phyloP scores from a whole-genome alignment of 495 filamentous ascomycete genomes.

The Lasiosphaeria ovina region DNA sequence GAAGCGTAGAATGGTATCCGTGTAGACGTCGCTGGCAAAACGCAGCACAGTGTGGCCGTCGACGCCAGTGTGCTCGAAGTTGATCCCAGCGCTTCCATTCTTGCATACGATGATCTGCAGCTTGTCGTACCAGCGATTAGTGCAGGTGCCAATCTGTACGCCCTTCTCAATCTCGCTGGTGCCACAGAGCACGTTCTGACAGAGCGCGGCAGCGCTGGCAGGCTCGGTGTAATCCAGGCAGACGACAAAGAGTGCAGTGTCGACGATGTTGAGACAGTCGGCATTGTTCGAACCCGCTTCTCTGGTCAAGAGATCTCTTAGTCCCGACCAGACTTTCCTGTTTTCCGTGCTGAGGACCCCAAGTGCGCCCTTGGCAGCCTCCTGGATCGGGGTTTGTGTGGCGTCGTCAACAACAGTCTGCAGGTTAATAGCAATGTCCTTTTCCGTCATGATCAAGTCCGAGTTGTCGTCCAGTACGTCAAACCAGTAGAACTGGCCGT shows the following conservation, averaged over 20 bases:
- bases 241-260: constrained; percentile 88
- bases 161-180: constrained; percentile 88
- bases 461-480: constrained; percentile 93
- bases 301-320: constrained; percentile 84
- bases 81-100: constrained; percentile 97
- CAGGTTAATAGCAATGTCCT: constrained; percentile 87
- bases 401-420: constrained; percentile 92
- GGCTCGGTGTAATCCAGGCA: constrained; percentile 93
- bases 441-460: constrained; percentile 96
- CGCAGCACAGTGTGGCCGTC: constrained; percentile 96
- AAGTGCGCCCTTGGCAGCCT: constrained; percentile 89
- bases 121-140: constrained; percentile 99
- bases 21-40: constrained; percentile 95
- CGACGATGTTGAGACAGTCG: constrained; percentile 90
- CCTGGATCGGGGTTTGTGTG: constrained; percentile 80
- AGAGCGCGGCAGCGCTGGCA: constrained; percentile 70
- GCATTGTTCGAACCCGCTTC: constrained; percentile 90
- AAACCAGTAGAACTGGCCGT: constrained; percentile 99
- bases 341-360: constrained; percentile 97
- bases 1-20: constrained; percentile 95
- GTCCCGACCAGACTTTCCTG: constrained; percentile 88
- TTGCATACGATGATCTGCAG: constrained; percentile 99
- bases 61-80: constrained; percentile 98
- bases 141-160: constrained; percentile 95
- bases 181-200: constrained; percentile 97